phyloP scores from a whole-genome alignment of 75 land plant species.

The Chamaecyparis obtusa region DNA sequence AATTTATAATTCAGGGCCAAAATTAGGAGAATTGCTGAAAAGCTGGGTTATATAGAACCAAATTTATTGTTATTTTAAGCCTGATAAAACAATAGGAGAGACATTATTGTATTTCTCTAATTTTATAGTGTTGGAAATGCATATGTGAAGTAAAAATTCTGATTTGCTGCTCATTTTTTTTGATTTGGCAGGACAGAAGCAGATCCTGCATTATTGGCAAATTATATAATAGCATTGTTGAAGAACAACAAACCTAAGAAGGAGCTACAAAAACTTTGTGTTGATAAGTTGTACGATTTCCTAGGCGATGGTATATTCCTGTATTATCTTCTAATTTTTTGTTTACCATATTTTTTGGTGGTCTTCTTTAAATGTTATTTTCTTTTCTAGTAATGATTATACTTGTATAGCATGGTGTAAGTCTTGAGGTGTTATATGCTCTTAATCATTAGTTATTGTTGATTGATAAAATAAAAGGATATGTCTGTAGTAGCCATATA shows the following conservation, averaged over 20 bases:
- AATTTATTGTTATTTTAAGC: not conserved
- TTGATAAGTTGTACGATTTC: slow-evolving; percentile 53
- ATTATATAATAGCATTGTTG: slow-evolving; percentile 56
- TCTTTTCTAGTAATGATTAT: not conserved
- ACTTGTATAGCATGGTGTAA: not conserved
- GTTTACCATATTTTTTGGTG: not conserved
- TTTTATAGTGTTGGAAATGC: not conserved
- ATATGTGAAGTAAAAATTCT: not conserved
- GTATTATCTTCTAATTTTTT: not conserved
- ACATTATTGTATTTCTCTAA: not conserved
- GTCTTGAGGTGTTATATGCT: not conserved
- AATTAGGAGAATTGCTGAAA: not conserved
- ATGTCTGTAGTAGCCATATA: not conserved
- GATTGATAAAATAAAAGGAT: not conserved
- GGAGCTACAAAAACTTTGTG: slow-evolving; percentile 56
- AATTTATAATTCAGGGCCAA: not conserved
- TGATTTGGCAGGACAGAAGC: slow-evolving; percentile 59
- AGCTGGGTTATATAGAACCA: not conserved
- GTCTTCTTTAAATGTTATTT: not conserved
- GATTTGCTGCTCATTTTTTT: not conserved
- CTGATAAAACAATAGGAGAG: not conserved
- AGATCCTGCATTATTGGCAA: slow-evolving; percentile 56
- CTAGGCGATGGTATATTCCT: slow-evolving; percentile 54
- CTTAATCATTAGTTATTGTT: not conserved
- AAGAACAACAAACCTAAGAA: slow-evolving; percentile 65